Percentiles rank a stretch among this genome's conserved stretches.
phyloP scores from a whole-genome alignment of 495 filamentous ascomycete genomes.

The Penicillium manginii region DNA sequence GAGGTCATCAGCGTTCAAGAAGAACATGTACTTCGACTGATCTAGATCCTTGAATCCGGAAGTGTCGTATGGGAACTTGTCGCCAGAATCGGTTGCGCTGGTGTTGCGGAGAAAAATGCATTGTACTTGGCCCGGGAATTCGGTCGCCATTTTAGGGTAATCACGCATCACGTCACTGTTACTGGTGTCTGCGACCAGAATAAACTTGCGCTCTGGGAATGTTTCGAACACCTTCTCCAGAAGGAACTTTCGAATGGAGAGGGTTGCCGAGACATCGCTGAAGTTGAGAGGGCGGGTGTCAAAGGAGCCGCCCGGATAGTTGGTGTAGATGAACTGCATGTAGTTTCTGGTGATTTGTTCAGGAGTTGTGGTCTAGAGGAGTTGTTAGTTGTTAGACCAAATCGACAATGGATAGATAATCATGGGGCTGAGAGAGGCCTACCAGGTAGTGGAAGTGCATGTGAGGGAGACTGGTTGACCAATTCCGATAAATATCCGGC shows the following conservation, averaged over 20 bases:
- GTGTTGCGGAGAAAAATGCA: constrained; percentile 83
- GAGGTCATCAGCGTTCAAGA: constrained; percentile 70
- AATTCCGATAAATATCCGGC: constrained; percentile 73
- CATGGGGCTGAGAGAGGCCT: not conserved
- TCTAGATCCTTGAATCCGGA: constrained; percentile 66
- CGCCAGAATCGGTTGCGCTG: constrained; percentile 60
- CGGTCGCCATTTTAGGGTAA: constrained; percentile 67
- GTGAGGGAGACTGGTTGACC: constrained; percentile 60
- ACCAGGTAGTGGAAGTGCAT: constrained; percentile 79
- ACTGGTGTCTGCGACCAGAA: constrained; percentile 75
- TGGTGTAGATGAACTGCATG: constrained; percentile 79
- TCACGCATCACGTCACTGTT: constrained; percentile 78
- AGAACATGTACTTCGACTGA: constrained; percentile 76
- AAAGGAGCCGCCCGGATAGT: constrained; percentile 71
- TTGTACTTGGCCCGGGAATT: constrained; percentile 71
- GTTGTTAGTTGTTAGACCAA: not conserved
- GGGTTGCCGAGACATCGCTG: constrained; percentile 69
- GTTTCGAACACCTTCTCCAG: constrained; percentile 74
- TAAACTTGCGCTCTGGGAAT: constrained; percentile 73
- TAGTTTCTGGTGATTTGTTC: constrained; percentile 78
- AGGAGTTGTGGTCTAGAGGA: constrained; percentile 66
- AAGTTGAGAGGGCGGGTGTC: constrained; percentile 81
- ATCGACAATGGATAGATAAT: not conserved
- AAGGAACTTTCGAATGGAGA: constrained; percentile 68
- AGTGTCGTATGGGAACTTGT: constrained; percentile 76